Base-by-base conservation (phyloP, 1,139 yeast genomes). In the Yamadazyma blattariae region DNA sequence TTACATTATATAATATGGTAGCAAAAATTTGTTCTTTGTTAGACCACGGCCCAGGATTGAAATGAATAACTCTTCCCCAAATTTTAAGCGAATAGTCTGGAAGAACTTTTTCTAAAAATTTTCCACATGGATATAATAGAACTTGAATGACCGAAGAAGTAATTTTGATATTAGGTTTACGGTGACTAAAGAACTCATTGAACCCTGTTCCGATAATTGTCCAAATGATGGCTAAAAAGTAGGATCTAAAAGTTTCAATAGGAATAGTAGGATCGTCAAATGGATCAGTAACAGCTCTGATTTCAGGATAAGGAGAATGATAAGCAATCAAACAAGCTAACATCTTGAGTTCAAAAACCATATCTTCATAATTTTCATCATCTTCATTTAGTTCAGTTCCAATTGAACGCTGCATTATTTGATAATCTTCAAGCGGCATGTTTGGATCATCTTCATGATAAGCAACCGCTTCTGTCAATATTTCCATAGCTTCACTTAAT, bases 271-370 rank as follows among this genome's bases (percentile, higher is more conserved):
- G 67, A 46, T 76, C 79, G 47, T 77, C 82, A 25, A 52, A 54
- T 7, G 79, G 74, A 32, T 67, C 70, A 15, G 77, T 63, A 15
- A 75, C 72, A 5, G 83, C 64, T 42, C 85, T 64, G 2, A 79
- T 82, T 51, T 79, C 84, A 7, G 80, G 75, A 50, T 79, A 79
- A 1, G 82, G 80, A 1, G 82, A 77, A 51, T 67, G 71, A 47
- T 61, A 76, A 30, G 69, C 58, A 33, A 71, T 56, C 31, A 77
- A 49, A 8, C 64, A 67, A 1, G 79, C 80, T 29, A 63, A 60
- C 21, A 67, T 42, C 35, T 54, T 59, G 7, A 51, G 48, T 34
- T 56, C 54, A 27, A 66, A 51, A 13, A 48, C 54, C 14, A 45
- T 20, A 24, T 33, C 23, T 7, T 24, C 23, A 18, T 13, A 22